Evolutionary conservation across 805 yeast species (phyloP), one percentile per base, ranked within the genome.

Genomic region (Lipomyces anomalus): DNA sequence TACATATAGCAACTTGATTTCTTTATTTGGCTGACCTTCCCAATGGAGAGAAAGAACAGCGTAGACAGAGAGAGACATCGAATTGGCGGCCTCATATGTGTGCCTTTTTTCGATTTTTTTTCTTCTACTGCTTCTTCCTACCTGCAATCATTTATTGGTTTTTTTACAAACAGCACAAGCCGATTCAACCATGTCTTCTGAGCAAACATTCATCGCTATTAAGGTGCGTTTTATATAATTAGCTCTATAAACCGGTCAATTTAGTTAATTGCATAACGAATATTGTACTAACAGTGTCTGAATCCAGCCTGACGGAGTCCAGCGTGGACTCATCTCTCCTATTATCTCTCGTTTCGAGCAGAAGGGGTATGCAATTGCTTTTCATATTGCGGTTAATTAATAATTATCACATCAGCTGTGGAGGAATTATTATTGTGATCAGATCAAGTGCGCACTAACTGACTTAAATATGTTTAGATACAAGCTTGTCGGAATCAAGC

Each of bases 401-500:
- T 11, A 28, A 28, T 11, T 16, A 20, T 16, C 13, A 28, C 32
- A 28, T 13, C 16, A 13, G 32, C 16, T 28, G 32, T 28, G 32
- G 16, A 9, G 6, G 36, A 13, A 9, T 7, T 6, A 16, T 7
- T 6, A 32, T 24, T 6, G 11, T 6, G 42, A 38, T 21, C 16
- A 9, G 28, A n/a, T 43, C 20, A 33, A 23, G 18, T 36, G 9
- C 22, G 24, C 17, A 9, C 22, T 17, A 7, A 30, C 18, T 9
- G 38, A 16, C 13, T 2, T 3, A n/a, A 20, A 7, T 20, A 21
- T 17, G 29, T 28, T 20, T 35, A 51, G 98, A 63, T 92, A 72
- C 88, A 92, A 90, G 76, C 81, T 92, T 64, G 97, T 90, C 58
- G 98, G 84, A 63, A 82, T 92, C 69, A 92, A 92, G 80, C 76